Conservation (phyloP, 768 basidiomycete genomes). For the Amyloporia xantha region DNA sequence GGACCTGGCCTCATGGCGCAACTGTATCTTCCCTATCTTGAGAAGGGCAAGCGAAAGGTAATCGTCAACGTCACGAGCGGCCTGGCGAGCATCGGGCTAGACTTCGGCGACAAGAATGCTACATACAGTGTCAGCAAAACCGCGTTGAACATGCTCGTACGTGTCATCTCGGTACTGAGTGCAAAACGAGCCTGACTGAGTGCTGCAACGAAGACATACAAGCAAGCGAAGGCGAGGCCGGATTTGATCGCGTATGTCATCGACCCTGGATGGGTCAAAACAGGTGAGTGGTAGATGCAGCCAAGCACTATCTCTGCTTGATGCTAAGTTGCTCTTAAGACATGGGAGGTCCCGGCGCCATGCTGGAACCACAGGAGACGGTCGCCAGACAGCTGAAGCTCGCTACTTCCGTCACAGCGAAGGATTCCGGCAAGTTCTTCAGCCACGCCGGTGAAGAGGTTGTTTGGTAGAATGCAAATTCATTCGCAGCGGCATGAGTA, state of each 20-base stretch:
- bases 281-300: slow-evolving; percentile 22
- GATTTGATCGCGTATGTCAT: slow-evolving; percentile 27
- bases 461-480: slow-evolving; percentile 25
- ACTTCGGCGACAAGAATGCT: slow-evolving; percentile 21
- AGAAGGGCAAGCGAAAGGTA: slow-evolving; percentile 25
- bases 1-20: slow-evolving; percentile 25
- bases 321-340: slow-evolving; percentile 18
- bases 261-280: slow-evolving; percentile 36
- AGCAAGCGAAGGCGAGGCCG: slow-evolving; percentile 28
- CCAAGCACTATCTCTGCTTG: not conserved
- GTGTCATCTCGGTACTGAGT: too few species aligned
- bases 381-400: slow-evolving; percentile 24
- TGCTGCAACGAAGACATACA: slow-evolving; percentile 34
- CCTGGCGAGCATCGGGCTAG: slow-evolving; percentile 28
- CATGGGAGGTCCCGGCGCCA: slow-evolving; percentile 28
- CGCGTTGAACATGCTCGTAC: slow-evolving; percentile 35
- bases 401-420: slow-evolving; percentile 17
- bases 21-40: slow-evolving; percentile 29
- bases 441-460: slow-evolving; percentile 25
- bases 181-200: too few species aligned
- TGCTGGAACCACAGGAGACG: slow-evolving; percentile 26
- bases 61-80: slow-evolving; percentile 30
- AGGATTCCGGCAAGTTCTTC: slow-evolving; percentile 27
- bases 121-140: slow-evolving; percentile 33
- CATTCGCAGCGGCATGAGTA: too few species aligned